Percentiles rank a stretch among this genome's conserved stretches.
These are phyloP conservation scores for Pisolithus albus DNA, from an alignment of 768 basidiomycete species.

Conservation along the genomic window DNA sequence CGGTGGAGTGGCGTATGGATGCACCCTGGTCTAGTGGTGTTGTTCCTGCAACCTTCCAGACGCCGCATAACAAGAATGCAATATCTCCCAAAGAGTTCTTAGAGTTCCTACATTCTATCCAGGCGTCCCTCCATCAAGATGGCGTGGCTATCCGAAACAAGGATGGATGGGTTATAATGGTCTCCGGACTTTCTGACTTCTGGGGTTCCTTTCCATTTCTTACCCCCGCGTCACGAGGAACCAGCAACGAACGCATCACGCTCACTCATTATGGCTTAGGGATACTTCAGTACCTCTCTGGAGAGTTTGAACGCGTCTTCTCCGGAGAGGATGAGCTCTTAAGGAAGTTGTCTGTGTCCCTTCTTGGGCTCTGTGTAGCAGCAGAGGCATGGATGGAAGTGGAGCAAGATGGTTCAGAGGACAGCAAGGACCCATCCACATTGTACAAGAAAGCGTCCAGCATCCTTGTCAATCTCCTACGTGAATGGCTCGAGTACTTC, in stretches of 20 bases:
- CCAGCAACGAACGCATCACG: slow-evolving; percentile 50
- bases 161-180: slow-evolving; percentile 43
- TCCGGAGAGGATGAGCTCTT: slow-evolving; percentile 38
- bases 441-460: slow-evolving; percentile 43
- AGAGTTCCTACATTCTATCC: slow-evolving; percentile 37
- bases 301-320: slow-evolving; percentile 46
- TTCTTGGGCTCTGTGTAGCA: slow-evolving; percentile 48
- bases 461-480: slow-evolving; percentile 40
- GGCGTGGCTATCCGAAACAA: slow-evolving; percentile 29
- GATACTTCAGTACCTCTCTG: slow-evolving; percentile 46
- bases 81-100: slow-evolving; percentile 34
- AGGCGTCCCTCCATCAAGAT: slow-evolving; percentile 31
- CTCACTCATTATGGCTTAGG: slow-evolving; percentile 50
- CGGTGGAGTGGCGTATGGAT: slow-evolving; percentile 17
- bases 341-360: slow-evolving; percentile 41
- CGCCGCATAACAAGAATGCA: slow-evolving; percentile 17
- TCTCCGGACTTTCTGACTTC: slow-evolving; percentile 47
- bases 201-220: slow-evolving; percentile 50
- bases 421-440: slow-evolving; percentile 37
- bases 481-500: slow-evolving; percentile 21
- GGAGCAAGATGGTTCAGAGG: slow-evolving; percentile 33
- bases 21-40: slow-evolving; percentile 18
- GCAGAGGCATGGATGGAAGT: slow-evolving; percentile 56
- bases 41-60: slow-evolving; percentile 27
- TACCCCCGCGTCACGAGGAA: slow-evolving; percentile 43